Evolutionary conservation across 768 basidiomycete genomes (phyloP).

Genomic region (Russula sp.): DNA sequence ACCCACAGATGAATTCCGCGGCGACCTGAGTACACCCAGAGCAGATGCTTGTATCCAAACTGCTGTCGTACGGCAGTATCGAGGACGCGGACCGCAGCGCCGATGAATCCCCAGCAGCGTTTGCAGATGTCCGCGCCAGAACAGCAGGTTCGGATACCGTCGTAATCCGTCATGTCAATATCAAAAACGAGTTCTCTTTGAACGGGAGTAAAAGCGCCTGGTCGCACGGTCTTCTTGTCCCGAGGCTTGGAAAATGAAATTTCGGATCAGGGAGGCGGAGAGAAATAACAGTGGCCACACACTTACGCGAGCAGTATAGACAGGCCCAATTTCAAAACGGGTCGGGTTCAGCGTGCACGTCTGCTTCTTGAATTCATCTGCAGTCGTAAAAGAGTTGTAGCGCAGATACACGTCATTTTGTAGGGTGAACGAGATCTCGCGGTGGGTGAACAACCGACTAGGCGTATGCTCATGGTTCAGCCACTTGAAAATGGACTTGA

Average conservation of each 20-base stretch:
- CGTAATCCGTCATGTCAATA: conserved; percentile 99
- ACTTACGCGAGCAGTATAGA: conserved; percentile 75
- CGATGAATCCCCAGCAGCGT: conserved; percentile 93
- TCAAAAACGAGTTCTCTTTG: conserved; percentile 96
- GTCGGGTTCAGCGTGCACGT: conserved; percentile 79
- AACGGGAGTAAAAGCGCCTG: conserved; percentile 62
- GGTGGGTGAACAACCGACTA: conserved; percentile 78
- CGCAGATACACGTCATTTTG: conserved; percentile 88
- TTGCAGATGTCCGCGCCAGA: conserved; percentile 85
- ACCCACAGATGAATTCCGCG: conserved; percentile 99
- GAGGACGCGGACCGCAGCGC: conserved; percentile 83
- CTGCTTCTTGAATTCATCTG: conserved; percentile 90
- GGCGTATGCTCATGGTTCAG: conserved; percentile 86
- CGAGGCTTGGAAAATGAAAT: conserved; percentile 51
- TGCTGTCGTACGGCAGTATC: conserved; percentile 76
- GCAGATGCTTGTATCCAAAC: conserved; percentile 82
- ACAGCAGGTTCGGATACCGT: conserved; percentile 92
- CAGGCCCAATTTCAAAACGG: conserved; percentile 95
- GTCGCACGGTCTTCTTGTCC: conserved; percentile 78
- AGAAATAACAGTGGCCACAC: conserved; percentile 31
- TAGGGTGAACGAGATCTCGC: conserved; percentile 95
- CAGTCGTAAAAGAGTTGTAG: conserved; percentile 83
- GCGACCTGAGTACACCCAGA: conserved; percentile 99
- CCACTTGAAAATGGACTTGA: conserved; percentile 91
- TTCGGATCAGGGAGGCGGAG: not conserved